Conservation (phyloP, 2,329 filamentous ascomycete species). For the Fusarium gaditjirri region DNA sequence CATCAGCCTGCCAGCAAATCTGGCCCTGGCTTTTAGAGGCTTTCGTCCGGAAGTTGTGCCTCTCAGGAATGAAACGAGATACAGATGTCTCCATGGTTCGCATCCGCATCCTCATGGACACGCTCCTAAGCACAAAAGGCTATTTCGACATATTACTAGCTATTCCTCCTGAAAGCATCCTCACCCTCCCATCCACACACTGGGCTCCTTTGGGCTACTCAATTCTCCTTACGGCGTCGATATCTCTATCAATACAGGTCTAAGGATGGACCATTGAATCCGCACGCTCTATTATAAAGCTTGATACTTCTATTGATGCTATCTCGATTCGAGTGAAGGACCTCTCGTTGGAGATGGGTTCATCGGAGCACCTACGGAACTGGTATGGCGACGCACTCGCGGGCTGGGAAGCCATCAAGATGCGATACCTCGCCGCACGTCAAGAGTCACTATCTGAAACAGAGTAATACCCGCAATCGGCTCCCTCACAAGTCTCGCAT, state of each 20-base stretch:
- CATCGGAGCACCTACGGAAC: background rate
- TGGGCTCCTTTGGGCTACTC: background rate
- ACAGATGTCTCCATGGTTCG: background rate
- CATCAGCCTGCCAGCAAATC: background rate
- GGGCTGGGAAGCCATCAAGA: background rate
- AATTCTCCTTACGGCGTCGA: background rate
- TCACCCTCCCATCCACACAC: background rate
- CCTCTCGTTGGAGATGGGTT: background rate
- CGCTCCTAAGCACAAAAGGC: background rate
- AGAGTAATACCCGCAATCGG: background rate
- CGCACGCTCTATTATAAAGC: background rate
- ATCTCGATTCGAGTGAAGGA: background rate
- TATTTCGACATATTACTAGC: background rate
- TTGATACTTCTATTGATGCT: background rate
- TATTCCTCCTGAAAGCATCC: background rate
- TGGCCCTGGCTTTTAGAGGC: background rate
- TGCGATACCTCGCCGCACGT: background rate
- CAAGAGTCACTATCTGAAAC: background rate
- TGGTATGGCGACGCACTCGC: background rate
- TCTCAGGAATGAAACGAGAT: background rate
- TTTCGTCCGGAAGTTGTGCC: background rate
- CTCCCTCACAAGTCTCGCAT: background rate
- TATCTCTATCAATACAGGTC: background rate
- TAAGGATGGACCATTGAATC: background rate
- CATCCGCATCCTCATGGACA: background rate